phyloP scores from a whole-genome alignment of 768 basidiomycete genomes.

The Phaeotremella skinneri region DNA sequence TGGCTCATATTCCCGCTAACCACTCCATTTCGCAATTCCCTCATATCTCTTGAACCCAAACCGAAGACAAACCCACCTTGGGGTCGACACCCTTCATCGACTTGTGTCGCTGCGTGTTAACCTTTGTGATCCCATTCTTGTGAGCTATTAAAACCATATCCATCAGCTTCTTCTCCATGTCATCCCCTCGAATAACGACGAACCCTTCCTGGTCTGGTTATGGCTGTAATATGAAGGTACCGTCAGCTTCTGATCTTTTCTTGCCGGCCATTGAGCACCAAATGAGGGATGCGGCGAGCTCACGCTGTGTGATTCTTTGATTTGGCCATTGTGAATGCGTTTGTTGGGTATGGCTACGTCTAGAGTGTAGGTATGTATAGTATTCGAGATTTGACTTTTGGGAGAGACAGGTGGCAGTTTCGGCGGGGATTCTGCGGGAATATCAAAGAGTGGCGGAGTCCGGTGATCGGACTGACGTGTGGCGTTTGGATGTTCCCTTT shows the following conservation, averaged over 20 bases:
- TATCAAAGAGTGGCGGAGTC: too few species aligned
- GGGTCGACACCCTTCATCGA: constrained; percentile 65
- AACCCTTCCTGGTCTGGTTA: constrained; percentile 84
- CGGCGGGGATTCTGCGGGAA: too few species aligned
- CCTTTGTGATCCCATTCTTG: constrained; percentile 92
- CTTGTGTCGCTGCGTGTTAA: constrained; percentile 67
- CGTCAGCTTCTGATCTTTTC: constrained; percentile 27
- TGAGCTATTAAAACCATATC: constrained; percentile 58
- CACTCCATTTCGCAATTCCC: background rate
- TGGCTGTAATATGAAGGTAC: constrained; percentile 76
- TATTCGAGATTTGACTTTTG: too few species aligned
- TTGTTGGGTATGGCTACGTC: too few species aligned
- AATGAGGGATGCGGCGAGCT: too few species aligned
- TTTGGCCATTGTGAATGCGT: constrained; percentile 72
- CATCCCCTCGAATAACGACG: constrained; percentile 10
- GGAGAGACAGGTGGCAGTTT: too few species aligned
- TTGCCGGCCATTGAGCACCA: too few species aligned
- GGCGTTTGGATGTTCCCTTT: too few species aligned
- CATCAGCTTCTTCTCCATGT: constrained; percentile 8
- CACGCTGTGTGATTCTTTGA: constrained; percentile 81
- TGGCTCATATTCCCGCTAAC: background rate
- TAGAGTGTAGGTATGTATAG: too few species aligned
- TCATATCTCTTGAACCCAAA: background rate
- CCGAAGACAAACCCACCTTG: constrained; percentile 40
- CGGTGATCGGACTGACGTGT: too few species aligned